Percentiles rank a stretch among this genome's conserved stretches.
Conservation (phyloP, 331 rosid species). For the Quercus tomentella region DNA sequence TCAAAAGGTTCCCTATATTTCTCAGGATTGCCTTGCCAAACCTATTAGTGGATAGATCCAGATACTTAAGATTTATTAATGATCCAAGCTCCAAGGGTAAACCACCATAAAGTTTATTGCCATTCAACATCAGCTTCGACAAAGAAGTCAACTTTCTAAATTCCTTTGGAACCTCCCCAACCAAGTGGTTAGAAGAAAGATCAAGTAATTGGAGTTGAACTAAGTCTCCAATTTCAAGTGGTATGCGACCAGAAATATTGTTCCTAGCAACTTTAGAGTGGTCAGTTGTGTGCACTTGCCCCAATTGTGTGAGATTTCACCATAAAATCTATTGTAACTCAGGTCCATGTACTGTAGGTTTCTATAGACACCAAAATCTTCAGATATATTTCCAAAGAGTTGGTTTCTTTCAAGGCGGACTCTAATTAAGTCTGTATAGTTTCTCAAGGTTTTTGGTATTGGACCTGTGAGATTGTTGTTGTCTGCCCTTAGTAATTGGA, state of each 20-base stretch:
- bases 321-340: background rate
- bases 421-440: background rate
- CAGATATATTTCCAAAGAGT: background rate
- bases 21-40: background rate
- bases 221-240: background rate
- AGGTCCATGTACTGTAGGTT: background rate
- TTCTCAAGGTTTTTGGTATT: background rate
- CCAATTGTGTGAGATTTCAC: background rate
- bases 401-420: background rate
- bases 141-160: background rate
- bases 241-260: background rate
- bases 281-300: background rate
- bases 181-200: background rate
- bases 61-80: background rate
- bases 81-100: background rate
- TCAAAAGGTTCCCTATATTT: background rate
- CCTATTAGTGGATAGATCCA: background rate
- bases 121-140: background rate
- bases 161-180: slow-evolving; percentile 10
- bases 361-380: background rate
- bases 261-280: background rate
- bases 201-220: background rate
- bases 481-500: background rate
- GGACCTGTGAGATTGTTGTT: background rate
- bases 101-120: background rate